phyloP scores from a whole-genome alignment of 805 yeast genomes.

The Alloascoidea africana region DNA sequence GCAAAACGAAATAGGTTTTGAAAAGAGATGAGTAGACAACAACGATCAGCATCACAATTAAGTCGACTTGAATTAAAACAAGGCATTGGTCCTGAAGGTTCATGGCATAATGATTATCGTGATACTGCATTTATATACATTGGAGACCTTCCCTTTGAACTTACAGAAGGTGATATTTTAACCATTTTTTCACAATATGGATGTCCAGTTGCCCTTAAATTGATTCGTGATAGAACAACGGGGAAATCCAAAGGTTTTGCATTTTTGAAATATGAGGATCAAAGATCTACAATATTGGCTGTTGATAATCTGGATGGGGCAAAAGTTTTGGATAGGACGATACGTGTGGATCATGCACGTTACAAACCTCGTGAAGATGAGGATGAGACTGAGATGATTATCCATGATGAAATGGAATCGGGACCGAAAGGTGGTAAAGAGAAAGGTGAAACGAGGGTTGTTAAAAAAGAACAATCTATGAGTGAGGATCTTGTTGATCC shows the following conservation, averaged over 20 bases:
- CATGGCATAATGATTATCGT: constrained; percentile 82
- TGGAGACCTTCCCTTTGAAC: constrained; percentile 50
- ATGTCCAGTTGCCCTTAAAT: constrained; percentile 58
- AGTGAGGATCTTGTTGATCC: neutral
- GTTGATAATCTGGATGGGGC: constrained; percentile 79
- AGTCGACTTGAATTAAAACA: constrained; percentile 36
- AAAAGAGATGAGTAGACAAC: too few relatives aligned
- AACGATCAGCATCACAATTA: neutral
- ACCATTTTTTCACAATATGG: constrained; percentile 84
- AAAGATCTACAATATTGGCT: constrained; percentile 66
- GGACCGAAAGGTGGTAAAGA: neutral
- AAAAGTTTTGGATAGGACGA: constrained; percentile 28
- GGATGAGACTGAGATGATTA: constrained; percentile 7
- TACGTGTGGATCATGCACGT: constrained; percentile 61
- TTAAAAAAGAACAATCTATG: neutral
- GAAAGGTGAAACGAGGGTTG: neutral
- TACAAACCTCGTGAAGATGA: constrained; percentile 34
- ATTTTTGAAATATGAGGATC: constrained; percentile 71
- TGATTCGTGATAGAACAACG: constrained; percentile 49
- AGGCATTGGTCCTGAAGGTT: constrained; percentile 42
- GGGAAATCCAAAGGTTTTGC: constrained; percentile 67
- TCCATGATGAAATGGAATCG: neutral
- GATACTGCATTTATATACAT: constrained; percentile 66
- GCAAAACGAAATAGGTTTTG: too few relatives aligned
- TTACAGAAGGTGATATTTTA: constrained; percentile 64